Evolutionary conservation across 768 basidiomycete species (phyloP).

Genomic region (Termitomyces sp.): DNA sequence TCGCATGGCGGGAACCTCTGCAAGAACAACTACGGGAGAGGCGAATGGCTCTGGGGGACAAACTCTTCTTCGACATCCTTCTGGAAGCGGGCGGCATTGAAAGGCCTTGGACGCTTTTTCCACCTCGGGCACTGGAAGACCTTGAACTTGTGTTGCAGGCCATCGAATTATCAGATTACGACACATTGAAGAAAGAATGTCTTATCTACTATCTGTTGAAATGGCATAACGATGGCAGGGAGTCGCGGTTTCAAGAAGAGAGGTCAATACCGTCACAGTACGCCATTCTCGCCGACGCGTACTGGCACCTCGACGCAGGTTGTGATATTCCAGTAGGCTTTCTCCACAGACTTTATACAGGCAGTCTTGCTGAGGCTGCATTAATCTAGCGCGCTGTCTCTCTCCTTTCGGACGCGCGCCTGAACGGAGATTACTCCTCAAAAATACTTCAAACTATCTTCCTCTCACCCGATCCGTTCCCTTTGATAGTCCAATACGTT

Average conservation of each 20-base stretch:
- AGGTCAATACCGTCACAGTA: conserved; percentile 75
- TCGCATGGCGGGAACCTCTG: conserved; percentile 54
- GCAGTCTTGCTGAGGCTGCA: background rate
- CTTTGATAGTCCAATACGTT: conserved; percentile 67
- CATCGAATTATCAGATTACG: conserved; percentile 60
- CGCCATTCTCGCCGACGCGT: conserved; percentile 70
- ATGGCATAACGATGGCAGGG: conserved; percentile 64
- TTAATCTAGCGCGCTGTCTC: conserved; percentile 59
- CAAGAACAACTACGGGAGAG: conserved; percentile 57
- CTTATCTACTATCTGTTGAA: conserved; percentile 78
- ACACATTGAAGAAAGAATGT: conserved; percentile 75
- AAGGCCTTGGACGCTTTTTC: conserved; percentile 59
- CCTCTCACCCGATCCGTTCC: conserved; percentile 37
- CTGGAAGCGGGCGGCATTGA: conserved; percentile 59
- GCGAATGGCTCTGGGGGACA: conserved; percentile 54
- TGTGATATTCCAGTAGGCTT: conserved; percentile 55
- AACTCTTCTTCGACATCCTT: conserved; percentile 71
- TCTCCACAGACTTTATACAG: background rate
- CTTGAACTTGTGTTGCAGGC: conserved; percentile 56
- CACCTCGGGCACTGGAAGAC: conserved; percentile 50
- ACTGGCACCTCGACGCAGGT: conserved; percentile 77
- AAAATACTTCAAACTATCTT: conserved; percentile 71
- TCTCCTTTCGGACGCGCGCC: conserved; percentile 65
- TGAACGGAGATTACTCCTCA: conserved; percentile 72
- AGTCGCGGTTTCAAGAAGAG: conserved; percentile 45